Conservation (phyloP, 2,329 filamentous ascomycete genomes). For the Aspergillus sp. region DNA sequence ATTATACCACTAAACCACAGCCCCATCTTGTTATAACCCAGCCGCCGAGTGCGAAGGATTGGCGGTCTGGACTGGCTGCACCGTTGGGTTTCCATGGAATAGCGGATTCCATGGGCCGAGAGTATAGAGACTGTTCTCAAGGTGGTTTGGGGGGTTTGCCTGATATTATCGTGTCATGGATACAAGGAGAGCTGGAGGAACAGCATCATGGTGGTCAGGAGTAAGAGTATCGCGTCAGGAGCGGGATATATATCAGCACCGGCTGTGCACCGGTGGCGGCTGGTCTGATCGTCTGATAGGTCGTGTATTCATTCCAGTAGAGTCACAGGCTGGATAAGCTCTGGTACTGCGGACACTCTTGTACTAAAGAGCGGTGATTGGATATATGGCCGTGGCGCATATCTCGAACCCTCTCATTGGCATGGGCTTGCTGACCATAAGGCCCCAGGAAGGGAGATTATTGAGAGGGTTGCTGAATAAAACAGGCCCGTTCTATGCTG, state of each 20-base stretch:
- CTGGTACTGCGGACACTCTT: neutral
- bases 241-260: too few relatives aligned
- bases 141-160: neutral
- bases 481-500: too few relatives aligned
- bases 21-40: slow-evolving; percentile 1
- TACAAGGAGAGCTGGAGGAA: neutral
- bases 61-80: too few relatives aligned
- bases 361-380: neutral
- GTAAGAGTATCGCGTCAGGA: neutral
- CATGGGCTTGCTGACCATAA: too few relatives aligned
- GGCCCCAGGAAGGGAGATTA: too few relatives aligned
- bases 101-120: neutral
- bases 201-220: neutral
- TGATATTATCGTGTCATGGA: neutral
- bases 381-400: neutral
- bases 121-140: neutral
- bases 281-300: neutral
- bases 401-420: too few relatives aligned
- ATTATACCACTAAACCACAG: slow-evolving; percentile 15
- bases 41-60: neutral
- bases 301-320: neutral
- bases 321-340: neutral
- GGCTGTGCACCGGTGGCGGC: too few relatives aligned
- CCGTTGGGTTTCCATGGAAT: neutral
- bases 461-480: too few relatives aligned